Percentiles rank a stretch among this genome's conserved stretches.
These are phyloP conservation scores for Cupressus sempervirens DNA, from an alignment of 75 land plant species.

Conservation along the genomic window DNA sequence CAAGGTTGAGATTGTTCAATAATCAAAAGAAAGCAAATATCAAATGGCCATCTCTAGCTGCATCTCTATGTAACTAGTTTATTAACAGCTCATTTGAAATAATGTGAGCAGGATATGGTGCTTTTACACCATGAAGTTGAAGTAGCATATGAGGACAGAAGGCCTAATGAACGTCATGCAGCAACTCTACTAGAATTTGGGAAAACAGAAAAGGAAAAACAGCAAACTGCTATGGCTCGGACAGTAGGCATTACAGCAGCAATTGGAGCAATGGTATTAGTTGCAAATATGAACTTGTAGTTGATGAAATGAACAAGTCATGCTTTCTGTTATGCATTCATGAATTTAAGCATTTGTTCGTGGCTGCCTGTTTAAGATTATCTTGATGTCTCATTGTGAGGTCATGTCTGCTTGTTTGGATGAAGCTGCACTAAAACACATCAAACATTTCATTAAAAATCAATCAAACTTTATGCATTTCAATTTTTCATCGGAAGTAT, in stretches of 20 bases:
- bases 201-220: constrained; percentile 33
- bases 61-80: background rate
- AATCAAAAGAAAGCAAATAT: background rate
- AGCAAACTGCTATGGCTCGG: constrained; percentile 81
- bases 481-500: background rate
- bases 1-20: background rate
- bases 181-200: constrained; percentile 88
- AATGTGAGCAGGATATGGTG: constrained; percentile 80
- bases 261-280: constrained; percentile 81
- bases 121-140: constrained; percentile 91
- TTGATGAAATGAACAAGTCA: background rate
- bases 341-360: too few relatives aligned
- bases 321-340: background rate
- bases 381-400: background rate
- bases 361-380: background rate
- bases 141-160: constrained; percentile 52
- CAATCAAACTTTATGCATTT: background rate
- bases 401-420: background rate
- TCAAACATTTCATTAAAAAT: background rate
- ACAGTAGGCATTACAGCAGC: constrained; percentile 97
- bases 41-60: background rate
- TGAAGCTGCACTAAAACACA: background rate
- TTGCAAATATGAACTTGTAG: background rate
- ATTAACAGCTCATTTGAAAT: constrained; percentile 4
- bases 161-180: constrained; percentile 47